Percentiles rank a stretch among this genome's conserved stretches.
Evolutionary conservation across 2,329 filamentous ascomycete species (phyloP).

Genomic region (Apiospora malaysiana): DNA sequence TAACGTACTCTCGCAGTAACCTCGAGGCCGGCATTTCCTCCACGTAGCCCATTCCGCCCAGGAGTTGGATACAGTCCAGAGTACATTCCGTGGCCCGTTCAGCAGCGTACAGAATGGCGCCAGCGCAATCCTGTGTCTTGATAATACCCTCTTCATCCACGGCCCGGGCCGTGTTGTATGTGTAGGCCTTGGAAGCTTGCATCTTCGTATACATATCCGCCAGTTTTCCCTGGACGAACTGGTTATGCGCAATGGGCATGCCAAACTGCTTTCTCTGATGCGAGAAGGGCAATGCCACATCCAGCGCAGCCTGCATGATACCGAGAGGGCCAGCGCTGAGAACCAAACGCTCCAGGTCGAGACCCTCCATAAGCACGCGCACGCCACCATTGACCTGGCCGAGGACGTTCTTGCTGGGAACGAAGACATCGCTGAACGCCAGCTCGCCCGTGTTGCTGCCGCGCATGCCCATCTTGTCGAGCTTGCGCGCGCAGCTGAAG

Average conservation of each 20-base stretch:
- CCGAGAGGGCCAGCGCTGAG: slow-evolving; percentile 89
- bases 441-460: slow-evolving; percentile 96
- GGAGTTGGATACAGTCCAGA: slow-evolving; percentile 86
- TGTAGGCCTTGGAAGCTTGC: slow-evolving; percentile 83
- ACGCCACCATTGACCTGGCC: slow-evolving; percentile 83
- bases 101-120: slow-evolving; percentile 90
- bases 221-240: slow-evolving; percentile 89
- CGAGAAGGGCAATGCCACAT: slow-evolving; percentile 83
- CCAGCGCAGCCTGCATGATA: slow-evolving; percentile 90
- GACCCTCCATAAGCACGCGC: slow-evolving; percentile 91
- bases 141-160: slow-evolving; percentile 80
- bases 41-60: slow-evolving; percentile 95
- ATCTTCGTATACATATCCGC: slow-evolving; percentile 98
- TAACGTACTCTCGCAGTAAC: slow-evolving; percentile 72
- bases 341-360: slow-evolving; percentile 92
- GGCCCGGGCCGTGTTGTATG: slow-evolving; percentile 78
- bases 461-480: slow-evolving; percentile 98
- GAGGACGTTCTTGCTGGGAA: slow-evolving; percentile 81
- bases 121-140: slow-evolving; percentile 90
- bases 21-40: slow-evolving; percentile 93
- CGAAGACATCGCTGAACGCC: slow-evolving; percentile 88
- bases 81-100: slow-evolving; percentile 88
- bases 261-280: slow-evolving; percentile 92
- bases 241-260: slow-evolving; percentile 85
- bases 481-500: slow-evolving; percentile 86